Percentiles rank a stretch among this genome's conserved stretches.
These are phyloP conservation scores for Aspergillus nomiae DNA, from an alignment of 2,329 filamentous ascomycete genomes.

Conservation along the genomic window DNA sequence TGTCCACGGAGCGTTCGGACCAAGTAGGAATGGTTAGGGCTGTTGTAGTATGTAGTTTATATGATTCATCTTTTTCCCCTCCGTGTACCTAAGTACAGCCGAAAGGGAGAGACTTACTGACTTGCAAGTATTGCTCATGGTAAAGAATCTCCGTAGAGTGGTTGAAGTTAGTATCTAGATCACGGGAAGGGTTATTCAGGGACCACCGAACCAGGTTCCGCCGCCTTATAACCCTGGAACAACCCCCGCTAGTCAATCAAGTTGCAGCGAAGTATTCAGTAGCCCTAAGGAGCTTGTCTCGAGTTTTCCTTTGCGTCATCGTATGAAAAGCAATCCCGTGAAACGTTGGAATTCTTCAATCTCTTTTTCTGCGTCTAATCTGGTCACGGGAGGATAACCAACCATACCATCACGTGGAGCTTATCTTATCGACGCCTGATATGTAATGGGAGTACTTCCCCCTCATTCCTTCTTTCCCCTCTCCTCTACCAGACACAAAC, in stretches of 20 bases:
- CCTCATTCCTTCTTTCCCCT: conserved; percentile 22
- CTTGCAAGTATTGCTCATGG: too few relatives aligned
- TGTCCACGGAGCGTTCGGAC: too few relatives aligned
- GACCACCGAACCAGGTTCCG: not conserved
- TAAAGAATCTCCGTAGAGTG: too few relatives aligned
- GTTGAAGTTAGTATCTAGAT: too few relatives aligned
- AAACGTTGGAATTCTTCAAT: not conserved
- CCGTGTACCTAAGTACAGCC: too few relatives aligned
- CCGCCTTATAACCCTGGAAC: not conserved
- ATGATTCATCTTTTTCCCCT: too few relatives aligned
- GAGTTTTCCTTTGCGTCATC: too few relatives aligned
- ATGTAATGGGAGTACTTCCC: not conserved
- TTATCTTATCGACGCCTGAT: conserved; percentile 10
- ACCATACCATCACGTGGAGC: not conserved
- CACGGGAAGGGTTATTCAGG: not conserved
- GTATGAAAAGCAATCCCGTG: too few relatives aligned
- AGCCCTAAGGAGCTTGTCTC: not conserved
- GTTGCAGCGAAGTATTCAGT: not conserved
- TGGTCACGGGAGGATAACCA: not conserved
- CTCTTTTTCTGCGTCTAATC: not conserved
- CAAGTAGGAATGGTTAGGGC: not conserved
- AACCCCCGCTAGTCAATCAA: not conserved
- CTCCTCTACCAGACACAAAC: conserved; percentile 13
- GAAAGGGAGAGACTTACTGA: too few relatives aligned
- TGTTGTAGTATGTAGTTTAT: not conserved